Percentiles rank a stretch among this genome's conserved stretches.
Evolutionary conservation across 139 green algal species (phyloP).

Genomic region (Prasinococcaceae sp.): DNA sequence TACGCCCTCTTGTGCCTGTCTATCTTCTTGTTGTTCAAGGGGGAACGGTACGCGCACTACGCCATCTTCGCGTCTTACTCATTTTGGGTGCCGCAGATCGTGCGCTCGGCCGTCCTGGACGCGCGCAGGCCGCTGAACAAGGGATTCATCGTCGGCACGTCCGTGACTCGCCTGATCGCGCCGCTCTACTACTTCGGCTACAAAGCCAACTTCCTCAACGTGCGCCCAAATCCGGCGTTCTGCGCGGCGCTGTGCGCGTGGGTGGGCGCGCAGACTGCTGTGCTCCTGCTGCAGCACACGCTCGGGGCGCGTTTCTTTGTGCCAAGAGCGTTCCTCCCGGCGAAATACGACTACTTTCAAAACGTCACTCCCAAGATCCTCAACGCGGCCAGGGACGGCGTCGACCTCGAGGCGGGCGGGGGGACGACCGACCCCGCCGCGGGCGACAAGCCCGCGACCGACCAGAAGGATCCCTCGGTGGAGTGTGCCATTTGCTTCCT

Average conservation of each 20-base stretch:
- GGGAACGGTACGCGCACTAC: conserved; percentile 12
- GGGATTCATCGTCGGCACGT: conserved; percentile 62
- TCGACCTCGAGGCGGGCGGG: conserved; percentile 1
- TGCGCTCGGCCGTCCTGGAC: conserved; percentile 39
- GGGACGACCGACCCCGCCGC: conserved; percentile 3
- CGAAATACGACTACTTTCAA: conserved; percentile 65
- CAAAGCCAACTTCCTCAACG: conserved; percentile 24
- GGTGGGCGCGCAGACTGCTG: conserved; percentile 29
- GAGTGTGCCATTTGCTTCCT: conserved; percentile 90
- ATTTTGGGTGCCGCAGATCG: conserved; percentile 79
- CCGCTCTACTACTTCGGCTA: conserved; percentile 57
- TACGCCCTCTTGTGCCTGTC: conserved; percentile 33
- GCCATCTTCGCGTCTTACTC: conserved; percentile 29
- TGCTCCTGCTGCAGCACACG: conserved; percentile 48
- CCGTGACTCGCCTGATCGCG: conserved; percentile 36
- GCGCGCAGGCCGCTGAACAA: conserved; percentile 40
- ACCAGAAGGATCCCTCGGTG: too few relatives aligned
- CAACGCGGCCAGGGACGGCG: not conserved
- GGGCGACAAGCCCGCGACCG: not conserved
- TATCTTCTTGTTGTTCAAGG: conserved; percentile 34
- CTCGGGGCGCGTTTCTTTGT: conserved; percentile 58
- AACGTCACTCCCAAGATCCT: not conserved
- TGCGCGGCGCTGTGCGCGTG: conserved; percentile 35
- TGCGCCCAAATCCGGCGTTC: conserved; percentile 20
- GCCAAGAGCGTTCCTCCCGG: conserved; percentile 45